Evolutionary conservation across 176 grass and related monocot species (phyloP).

Genomic region (Oryza longistaminata): DNA sequence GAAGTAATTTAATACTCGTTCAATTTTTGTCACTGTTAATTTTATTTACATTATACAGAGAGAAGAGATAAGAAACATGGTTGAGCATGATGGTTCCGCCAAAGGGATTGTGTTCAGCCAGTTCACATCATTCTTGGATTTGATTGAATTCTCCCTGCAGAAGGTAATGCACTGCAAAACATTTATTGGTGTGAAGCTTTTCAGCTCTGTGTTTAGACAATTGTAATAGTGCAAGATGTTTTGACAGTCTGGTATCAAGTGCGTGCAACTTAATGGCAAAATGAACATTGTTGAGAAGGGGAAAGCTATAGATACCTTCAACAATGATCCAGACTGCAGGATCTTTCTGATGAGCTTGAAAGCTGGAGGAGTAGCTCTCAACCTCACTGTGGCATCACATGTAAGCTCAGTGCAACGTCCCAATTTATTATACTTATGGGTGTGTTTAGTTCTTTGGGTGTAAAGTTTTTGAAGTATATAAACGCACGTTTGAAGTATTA

Average conservation of each 20-base stretch:
- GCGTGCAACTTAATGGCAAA: slow-evolving; percentile 76
- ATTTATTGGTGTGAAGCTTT: not conserved
- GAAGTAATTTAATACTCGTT: not conserved
- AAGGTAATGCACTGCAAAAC: slow-evolving; percentile 42
- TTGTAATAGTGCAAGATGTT: slow-evolving; percentile 35
- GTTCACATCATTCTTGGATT: slow-evolving; percentile 90
- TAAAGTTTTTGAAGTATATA: too few species aligned
- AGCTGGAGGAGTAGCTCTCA: slow-evolving; percentile 93
- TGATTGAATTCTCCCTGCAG: slow-evolving; percentile 80
- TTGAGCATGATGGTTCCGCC: slow-evolving; percentile 88
- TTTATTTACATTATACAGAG: slow-evolving; percentile 44
- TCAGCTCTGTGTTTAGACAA: not conserved
- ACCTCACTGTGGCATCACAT: slow-evolving; percentile 92
- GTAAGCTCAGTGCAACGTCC: slow-evolving; percentile 45
- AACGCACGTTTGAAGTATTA: too few species aligned
- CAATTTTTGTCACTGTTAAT: not conserved
- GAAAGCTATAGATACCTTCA: slow-evolving; percentile 87
- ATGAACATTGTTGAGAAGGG: slow-evolving; percentile 84
- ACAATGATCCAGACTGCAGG: slow-evolving; percentile 68
- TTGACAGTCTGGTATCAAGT: slow-evolving; percentile 82
- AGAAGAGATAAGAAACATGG: slow-evolving; percentile 90
- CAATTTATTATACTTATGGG: not conserved
- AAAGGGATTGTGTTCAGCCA: slow-evolving; percentile 99
- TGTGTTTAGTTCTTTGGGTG: too few species aligned
- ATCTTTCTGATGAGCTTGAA: slow-evolving; percentile 98